phyloP scores from a whole-genome alignment of 352 stramenopile genomes.

The Phytopythium cucurbitacearum region DNA sequence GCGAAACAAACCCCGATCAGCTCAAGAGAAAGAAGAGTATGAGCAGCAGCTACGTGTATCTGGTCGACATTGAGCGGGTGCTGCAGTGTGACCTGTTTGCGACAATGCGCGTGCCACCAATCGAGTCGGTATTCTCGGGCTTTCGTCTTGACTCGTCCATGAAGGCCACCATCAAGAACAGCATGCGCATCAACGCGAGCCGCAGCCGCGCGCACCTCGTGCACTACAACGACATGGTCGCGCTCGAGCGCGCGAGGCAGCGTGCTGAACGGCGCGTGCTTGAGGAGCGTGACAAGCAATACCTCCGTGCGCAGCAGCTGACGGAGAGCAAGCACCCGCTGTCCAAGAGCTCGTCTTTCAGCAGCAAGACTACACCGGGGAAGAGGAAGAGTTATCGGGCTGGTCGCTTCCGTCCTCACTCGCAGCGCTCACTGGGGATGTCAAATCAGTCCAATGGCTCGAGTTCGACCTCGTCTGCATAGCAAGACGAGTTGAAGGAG shows the following conservation, averaged over 20 bases:
- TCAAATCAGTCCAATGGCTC: conserved; percentile 14
- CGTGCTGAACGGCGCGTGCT: conserved; percentile 63
- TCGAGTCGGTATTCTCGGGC: conserved; percentile 49
- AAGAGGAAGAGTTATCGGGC: conserved; percentile 51
- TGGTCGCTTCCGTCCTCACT: conserved; percentile 34
- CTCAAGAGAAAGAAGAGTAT: conserved; percentile 1
- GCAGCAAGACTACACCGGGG: conserved; percentile 37
- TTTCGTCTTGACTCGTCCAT: conserved; percentile 71
- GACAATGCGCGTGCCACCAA: conserved; percentile 27
- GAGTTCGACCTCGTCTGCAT: conserved; percentile 17
- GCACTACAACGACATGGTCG: conserved; percentile 59
- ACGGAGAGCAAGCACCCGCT: conserved; percentile 23
- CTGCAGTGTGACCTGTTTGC: conserved; percentile 39
- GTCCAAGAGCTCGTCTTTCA: conserved; percentile 27
- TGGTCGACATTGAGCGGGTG: conserved; percentile 35
- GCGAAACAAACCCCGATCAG: neutral
- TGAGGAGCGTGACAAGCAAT: conserved; percentile 62
- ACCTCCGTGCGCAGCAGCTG: conserved; percentile 50
- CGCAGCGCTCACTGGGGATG: conserved; percentile 22
- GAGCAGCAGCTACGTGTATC: conserved; percentile 22
- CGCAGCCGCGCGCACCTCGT: conserved; percentile 65
- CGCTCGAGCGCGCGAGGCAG: conserved; percentile 41
- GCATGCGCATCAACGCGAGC: conserved; percentile 75
- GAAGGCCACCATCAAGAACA: conserved; percentile 69
- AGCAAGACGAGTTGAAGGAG: neutral